These are phyloP conservation scores for Lentinula edodes DNA, from an alignment of 768 basidiomycete species.

Conservation along the genomic window DNA sequence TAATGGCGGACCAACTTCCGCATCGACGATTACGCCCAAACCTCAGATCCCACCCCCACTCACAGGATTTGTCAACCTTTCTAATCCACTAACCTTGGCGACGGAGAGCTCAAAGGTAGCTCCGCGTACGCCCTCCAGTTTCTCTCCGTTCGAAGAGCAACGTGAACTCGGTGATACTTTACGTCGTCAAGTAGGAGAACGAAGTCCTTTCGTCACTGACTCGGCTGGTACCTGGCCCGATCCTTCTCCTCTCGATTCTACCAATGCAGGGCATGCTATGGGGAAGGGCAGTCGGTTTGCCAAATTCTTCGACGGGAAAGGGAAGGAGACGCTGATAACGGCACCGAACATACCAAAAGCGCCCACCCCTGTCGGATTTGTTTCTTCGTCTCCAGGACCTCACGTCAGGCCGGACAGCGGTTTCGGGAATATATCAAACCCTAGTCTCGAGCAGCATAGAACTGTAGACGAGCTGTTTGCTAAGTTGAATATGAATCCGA, in stretches of 20 bases:
- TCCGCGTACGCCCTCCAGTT: slow-evolving; percentile 18
- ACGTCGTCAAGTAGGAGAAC: slow-evolving; percentile 4
- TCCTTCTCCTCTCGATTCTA: slow-evolving; percentile 9
- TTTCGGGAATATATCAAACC: not conserved
- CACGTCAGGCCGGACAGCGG: slow-evolving; percentile 11
- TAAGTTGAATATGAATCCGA: slow-evolving; percentile 65
- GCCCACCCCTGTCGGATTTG: slow-evolving; percentile 29
- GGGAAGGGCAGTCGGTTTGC: slow-evolving; percentile 80
- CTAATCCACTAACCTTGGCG: not conserved
- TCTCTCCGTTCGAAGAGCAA: slow-evolving; percentile 55
- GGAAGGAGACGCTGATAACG: slow-evolving; percentile 32
- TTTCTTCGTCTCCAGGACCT: slow-evolving; percentile 41
- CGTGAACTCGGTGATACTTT: not conserved
- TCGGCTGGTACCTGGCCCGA: slow-evolving; percentile 4
- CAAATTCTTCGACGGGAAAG: slow-evolving; percentile 81
- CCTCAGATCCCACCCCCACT: not conserved
- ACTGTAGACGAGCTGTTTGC: slow-evolving; percentile 78
- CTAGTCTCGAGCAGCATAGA: slow-evolving; percentile 34
- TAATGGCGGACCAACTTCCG: slow-evolving; percentile 32
- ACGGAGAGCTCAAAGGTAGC: not conserved
- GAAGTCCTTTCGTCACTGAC: slow-evolving; percentile 1
- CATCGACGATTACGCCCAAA: slow-evolving; percentile 6
- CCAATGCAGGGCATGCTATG: slow-evolving; percentile 40
- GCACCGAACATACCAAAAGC: slow-evolving; percentile 28
- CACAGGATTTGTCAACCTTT: not conserved